Conservation (phyloP, 257 asterid species). For the Primulina huaijiensis region DNA sequence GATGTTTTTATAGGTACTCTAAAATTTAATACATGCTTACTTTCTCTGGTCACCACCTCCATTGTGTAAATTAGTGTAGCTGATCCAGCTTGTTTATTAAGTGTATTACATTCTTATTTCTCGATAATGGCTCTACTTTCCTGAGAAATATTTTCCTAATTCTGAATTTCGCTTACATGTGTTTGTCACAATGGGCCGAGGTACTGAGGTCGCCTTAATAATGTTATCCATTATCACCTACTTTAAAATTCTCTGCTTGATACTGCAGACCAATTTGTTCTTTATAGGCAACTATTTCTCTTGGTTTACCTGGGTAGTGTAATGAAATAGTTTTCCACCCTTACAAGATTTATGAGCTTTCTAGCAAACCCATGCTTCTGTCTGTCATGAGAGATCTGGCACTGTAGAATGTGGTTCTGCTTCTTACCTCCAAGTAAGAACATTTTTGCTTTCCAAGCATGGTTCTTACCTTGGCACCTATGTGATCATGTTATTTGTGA, state of each 20-base stretch:
- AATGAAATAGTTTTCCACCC: neutral
- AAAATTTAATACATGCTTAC: neutral
- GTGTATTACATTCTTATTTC: neutral
- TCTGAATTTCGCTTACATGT: neutral
- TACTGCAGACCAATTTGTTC: neutral
- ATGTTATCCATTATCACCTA: neutral
- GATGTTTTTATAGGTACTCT: neutral
- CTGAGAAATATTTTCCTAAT: neutral
- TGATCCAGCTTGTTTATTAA: neutral
- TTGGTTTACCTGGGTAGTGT: neutral
- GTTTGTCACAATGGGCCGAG: neutral
- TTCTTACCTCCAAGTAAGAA: conserved; percentile 33
- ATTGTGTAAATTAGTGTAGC: conserved; percentile 3
- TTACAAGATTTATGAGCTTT: neutral
- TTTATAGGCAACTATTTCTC: neutral
- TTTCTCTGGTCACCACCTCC: neutral
- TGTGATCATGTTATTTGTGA: conserved; percentile 54
- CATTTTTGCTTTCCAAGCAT: conserved; percentile 41
- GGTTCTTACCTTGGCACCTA: conserved; percentile 46
- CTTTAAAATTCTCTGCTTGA: neutral
- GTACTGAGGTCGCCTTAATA: neutral
- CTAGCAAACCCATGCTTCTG: conserved; percentile 10
- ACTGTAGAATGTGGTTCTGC: conserved; percentile 28
- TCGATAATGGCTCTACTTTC: neutral
- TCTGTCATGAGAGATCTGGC: conserved; percentile 20